Percentiles rank a stretch among this genome's conserved stretches.
Conservation (phyloP, 495 filamentous ascomycete species). For the Aspergillus egyptiacus region DNA sequence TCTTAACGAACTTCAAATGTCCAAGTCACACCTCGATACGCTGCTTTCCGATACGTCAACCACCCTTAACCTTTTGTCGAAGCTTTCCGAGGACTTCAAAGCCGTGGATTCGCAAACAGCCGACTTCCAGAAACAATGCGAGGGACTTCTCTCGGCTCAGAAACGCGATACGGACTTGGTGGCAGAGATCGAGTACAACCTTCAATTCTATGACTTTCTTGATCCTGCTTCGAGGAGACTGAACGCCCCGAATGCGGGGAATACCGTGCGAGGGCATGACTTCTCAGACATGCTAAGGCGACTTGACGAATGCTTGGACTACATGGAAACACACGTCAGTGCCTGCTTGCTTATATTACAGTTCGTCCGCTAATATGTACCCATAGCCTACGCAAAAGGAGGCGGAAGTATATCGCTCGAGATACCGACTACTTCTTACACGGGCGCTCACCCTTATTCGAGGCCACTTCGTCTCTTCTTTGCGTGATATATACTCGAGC, state of each 20-base stretch:
- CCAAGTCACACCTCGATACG: conserved; percentile 71
- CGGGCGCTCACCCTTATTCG: conserved; percentile 74
- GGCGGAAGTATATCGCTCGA: conserved; percentile 69
- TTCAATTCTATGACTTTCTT: conserved; percentile 86
- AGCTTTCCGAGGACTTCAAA: conserved; percentile 74
- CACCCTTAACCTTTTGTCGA: conserved; percentile 66
- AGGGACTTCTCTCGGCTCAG: conserved; percentile 75
- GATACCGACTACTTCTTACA: conserved; percentile 64
- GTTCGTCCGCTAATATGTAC: conserved; percentile 15
- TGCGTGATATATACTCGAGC: conserved; percentile 64
- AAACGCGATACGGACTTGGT: conserved; percentile 67
- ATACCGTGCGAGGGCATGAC: conserved; percentile 69
- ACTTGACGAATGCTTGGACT: conserved; percentile 81
- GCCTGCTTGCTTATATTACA: not conserved
- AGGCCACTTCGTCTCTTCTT: conserved; percentile 70
- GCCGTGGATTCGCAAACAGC: conserved; percentile 85
- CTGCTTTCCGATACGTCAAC: conserved; percentile 69
- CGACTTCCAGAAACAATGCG: conserved; percentile 84
- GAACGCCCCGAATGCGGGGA: conserved; percentile 85
- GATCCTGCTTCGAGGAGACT: conserved; percentile 84
- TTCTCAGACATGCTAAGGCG: conserved; percentile 81
- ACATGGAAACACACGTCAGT: conserved; percentile 78
- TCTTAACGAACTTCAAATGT: conserved; percentile 70
- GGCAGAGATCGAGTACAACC: conserved; percentile 73
- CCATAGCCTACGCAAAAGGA: conserved; percentile 73